A percentile compares a stretch with the other conserved stretches of the same genome.
These are phyloP conservation scores for Xylaria longipes DNA, from an alignment of 495 filamentous ascomycete genomes.

Conservation along the genomic window DNA sequence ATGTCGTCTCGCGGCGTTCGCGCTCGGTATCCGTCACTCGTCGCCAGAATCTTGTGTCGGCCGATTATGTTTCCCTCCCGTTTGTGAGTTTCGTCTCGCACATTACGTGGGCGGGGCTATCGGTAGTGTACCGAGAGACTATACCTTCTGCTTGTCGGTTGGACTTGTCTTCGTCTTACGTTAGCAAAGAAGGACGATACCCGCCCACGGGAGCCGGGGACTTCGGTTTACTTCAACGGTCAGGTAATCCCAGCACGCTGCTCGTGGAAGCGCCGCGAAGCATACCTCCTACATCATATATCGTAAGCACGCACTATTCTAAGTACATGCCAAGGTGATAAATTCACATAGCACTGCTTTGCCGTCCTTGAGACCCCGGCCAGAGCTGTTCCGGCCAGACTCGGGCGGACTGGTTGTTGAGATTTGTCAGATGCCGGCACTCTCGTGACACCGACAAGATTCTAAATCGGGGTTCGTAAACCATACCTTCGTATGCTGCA, in stretches of 20 bases:
- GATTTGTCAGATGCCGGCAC: conserved; percentile 18
- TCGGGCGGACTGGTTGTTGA: not conserved
- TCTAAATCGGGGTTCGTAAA: conserved; percentile 13
- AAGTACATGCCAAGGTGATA: not conserved
- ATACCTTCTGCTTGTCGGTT: not conserved
- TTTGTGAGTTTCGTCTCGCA: no score
- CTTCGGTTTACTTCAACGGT: not conserved
- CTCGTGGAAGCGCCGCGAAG: conserved; percentile 3
- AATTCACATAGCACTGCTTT: not conserved
- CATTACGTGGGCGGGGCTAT: not conserved
- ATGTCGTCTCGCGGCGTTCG: not conserved
- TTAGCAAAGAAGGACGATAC: not conserved
- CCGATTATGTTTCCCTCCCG: no score
- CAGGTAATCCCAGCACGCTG: not conserved
- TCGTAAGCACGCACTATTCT: conserved; percentile 1
- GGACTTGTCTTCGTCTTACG: not conserved
- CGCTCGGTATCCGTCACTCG: not conserved
- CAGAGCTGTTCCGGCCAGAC: not conserved
- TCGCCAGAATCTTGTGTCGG: not conserved
- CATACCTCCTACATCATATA: conserved; percentile 13
- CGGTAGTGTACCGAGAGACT: not conserved
- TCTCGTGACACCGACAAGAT: not conserved
- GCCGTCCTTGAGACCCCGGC: not conserved
- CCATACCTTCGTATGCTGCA: not conserved
- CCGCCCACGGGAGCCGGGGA: conserved; percentile 5